Conservation (phyloP, 2,329 filamentous ascomycete species). For the Podosphaera xanthii region DNA sequence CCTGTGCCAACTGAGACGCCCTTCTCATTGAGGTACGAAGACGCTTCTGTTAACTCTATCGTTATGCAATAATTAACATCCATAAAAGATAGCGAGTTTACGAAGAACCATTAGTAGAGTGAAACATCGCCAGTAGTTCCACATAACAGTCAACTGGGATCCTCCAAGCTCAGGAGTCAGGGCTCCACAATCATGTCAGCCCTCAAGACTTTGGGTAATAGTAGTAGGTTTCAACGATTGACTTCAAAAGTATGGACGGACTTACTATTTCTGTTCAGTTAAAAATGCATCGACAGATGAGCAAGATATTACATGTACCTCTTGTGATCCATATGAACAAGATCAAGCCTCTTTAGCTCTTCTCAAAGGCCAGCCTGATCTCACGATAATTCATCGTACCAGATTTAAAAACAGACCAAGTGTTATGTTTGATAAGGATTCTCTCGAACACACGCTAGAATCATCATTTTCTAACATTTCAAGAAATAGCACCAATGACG, state of each 20-base stretch:
- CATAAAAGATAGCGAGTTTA: background rate
- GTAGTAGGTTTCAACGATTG: constrained; percentile 8
- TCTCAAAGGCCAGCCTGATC: constrained; percentile 19
- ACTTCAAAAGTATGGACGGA: background rate
- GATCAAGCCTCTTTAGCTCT: constrained; percentile 18
- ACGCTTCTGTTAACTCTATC: background rate
- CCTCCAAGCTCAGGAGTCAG: constrained; percentile 20
- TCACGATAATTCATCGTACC: constrained; percentile 22
- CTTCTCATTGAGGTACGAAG: too few relatives aligned
- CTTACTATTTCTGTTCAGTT: constrained; percentile 3
- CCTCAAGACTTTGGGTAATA: constrained; percentile 22
- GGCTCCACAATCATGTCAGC: constrained; percentile 22
- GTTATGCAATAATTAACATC: background rate
- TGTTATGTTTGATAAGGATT: constrained; percentile 16
- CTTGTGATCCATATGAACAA: constrained; percentile 1
- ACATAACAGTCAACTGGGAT: constrained; percentile 9
- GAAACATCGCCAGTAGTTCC: constrained; percentile 4
- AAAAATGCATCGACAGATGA: constrained; percentile 7
- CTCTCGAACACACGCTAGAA: constrained; percentile 8
- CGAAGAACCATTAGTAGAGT: background rate
- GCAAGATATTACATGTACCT: background rate
- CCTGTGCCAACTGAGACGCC: too few relatives aligned
- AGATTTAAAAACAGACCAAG: constrained; percentile 19
- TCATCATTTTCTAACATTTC: constrained; percentile 8
- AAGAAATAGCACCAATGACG: background rate